These are phyloP conservation scores for Hanseniaspora hatyaiensis DNA, from an alignment of 805 yeast species.

Conservation along the genomic window DNA sequence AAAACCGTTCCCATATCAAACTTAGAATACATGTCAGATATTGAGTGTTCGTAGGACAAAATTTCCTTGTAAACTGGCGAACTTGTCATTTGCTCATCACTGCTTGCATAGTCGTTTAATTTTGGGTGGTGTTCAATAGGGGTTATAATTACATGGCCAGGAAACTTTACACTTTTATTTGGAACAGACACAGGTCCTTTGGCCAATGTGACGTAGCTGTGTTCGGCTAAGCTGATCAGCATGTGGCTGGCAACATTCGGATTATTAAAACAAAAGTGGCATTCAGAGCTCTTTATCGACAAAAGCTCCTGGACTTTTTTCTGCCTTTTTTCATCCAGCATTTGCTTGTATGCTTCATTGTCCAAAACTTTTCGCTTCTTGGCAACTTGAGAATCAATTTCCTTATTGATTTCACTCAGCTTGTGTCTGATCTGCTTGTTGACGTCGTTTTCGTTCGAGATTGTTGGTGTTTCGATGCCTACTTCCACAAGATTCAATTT, in stretches of 20 bases:
- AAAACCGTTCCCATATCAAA: slow-evolving; percentile 43
- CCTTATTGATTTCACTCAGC: slow-evolving; percentile 17
- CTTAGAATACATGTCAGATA: slow-evolving; percentile 37
- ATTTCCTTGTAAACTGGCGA: slow-evolving; percentile 35
- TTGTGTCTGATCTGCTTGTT: slow-evolving; percentile 1
- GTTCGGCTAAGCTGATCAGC: slow-evolving; percentile 62
- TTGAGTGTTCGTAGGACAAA: slow-evolving; percentile 35
- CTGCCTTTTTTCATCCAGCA: slow-evolving; percentile 11
- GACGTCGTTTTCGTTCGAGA: slow-evolving; percentile 5
- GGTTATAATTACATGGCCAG: slow-evolving; percentile 73
- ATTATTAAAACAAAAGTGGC: slow-evolving; percentile 77
- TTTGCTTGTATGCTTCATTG: not conserved
- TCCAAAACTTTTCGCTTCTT: not conserved
- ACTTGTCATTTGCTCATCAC: slow-evolving; percentile 22
- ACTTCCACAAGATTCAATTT: slow-evolving; percentile 13
- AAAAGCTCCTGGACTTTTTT: slow-evolving; percentile 27
- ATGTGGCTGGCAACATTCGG: slow-evolving; percentile 68
- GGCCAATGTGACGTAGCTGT: slow-evolving; percentile 61
- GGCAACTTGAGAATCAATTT: not conserved
- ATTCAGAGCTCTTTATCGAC: slow-evolving; percentile 44
- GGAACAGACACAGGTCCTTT: slow-evolving; percentile 71
- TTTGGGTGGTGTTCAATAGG: slow-evolving; percentile 66
- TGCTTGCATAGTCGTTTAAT: slow-evolving; percentile 22
- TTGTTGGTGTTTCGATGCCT: slow-evolving; percentile 5
- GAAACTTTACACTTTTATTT: slow-evolving; percentile 38